Conservation (phyloP, 2,329 filamentous ascomycete genomes). For the Massarina eburnea region DNA sequence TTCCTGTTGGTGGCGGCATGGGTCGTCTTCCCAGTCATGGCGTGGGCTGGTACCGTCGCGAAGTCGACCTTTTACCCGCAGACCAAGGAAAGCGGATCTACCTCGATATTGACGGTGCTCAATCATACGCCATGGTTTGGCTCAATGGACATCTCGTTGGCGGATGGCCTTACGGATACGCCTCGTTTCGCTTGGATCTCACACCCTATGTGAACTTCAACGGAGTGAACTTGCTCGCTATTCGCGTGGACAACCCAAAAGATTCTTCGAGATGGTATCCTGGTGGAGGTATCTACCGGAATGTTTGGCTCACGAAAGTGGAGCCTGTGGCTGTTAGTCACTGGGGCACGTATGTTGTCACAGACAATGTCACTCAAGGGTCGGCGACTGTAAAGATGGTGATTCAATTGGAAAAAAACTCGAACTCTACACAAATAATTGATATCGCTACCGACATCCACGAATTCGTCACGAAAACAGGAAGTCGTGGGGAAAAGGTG, state of each 20-base stretch:
- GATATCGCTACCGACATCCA: slow-evolving; percentile 48
- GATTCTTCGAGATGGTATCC: slow-evolving; percentile 58
- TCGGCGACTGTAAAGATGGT: slow-evolving; percentile 50
- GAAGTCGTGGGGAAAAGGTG: slow-evolving; percentile 24
- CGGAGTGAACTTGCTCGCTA: slow-evolving; percentile 50
- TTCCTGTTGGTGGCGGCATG: slow-evolving; percentile 43
- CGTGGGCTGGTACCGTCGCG: slow-evolving; percentile 56
- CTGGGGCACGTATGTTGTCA: slow-evolving; percentile 54
- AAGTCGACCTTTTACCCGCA: slow-evolving; percentile 29
- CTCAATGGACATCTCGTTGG: slow-evolving; percentile 54
- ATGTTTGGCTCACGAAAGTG: slow-evolving; percentile 57
- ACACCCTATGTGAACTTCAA: slow-evolving; percentile 44
- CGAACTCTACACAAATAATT: slow-evolving; percentile 35
- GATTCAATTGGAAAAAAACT: slow-evolving; percentile 53
- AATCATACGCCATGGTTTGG: slow-evolving; percentile 57
- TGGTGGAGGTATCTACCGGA: slow-evolving; percentile 57
- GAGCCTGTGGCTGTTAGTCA: slow-evolving; percentile 50
- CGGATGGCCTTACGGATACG: slow-evolving; percentile 56
- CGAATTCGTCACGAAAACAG: slow-evolving; percentile 38
- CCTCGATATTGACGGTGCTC: slow-evolving; percentile 55
- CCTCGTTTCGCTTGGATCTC: slow-evolving; percentile 55
- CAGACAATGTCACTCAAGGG: slow-evolving; percentile 42
- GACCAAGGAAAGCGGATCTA: slow-evolving; percentile 43
- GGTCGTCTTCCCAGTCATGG: slow-evolving; percentile 54
- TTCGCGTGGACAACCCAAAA: slow-evolving; percentile 54